Evolutionary conservation across 108 stramenopile species (phyloP), one percentile per base, ranked within the genome.

Genomic region (Discostella stelligeroides): DNA sequence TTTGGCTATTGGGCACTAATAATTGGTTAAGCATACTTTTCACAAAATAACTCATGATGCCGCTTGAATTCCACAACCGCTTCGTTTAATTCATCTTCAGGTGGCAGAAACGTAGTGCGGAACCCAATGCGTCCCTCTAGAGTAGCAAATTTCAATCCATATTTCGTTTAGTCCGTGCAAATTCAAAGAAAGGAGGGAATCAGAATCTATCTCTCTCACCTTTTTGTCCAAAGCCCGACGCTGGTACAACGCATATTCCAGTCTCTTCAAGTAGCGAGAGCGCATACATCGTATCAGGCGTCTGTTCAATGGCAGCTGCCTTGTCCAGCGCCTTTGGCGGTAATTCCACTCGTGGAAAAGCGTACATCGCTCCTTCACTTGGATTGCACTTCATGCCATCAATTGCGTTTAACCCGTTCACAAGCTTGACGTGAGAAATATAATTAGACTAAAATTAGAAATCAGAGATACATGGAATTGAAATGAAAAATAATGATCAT

Each of bases 301-400:
- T 76, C 49, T 87, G 85, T 51, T 84, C 90, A 17, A 75, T 67
- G 12, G 72, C 73, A 14, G 71, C 58, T 1, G 96, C 95, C 13
- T 78, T 94, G n/a, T 86, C 92, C 38, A 98, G 60, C 15, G 95
- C 95, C 43, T 81, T 86, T 12, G 45, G 57, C 10, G 97, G 94
- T 24, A 98, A 66, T 25, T 82, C 62, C 43, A 98, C 89, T 18
- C 70, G 64, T 0, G 97, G 97, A 73, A 98, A 98, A 17, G 95
- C 93, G 73, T 98, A 98, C 92, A 98, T 91, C 43, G 97, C 96
- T 28, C 98, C 98, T 54, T 98, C 92, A 7, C 91, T 82, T 50
- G 80, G 82, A 17, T 82, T 68, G 80, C 96, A 98, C 4, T 75
- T 59, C 39, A 98, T 89, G 53, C 98, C 98, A 28, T 86, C 86